Evolutionary conservation across 2,329 filamentous ascomycete genomes (phyloP), one percentile per base, ranked within the genome.

Genomic region (Podosphaera fusca): DNA sequence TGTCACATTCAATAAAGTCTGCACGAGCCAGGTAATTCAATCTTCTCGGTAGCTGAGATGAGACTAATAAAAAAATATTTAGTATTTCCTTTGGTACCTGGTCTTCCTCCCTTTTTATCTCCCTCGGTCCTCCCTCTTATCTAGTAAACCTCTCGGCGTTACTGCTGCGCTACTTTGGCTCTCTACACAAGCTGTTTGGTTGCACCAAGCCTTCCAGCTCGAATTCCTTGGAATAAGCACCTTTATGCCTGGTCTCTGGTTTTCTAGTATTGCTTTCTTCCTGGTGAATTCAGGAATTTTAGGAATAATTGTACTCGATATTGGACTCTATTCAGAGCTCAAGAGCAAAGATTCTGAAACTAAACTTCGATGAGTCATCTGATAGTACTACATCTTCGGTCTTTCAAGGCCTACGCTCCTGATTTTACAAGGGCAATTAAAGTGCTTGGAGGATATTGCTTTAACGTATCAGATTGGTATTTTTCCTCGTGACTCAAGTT

Each of bases 11-110:
- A 98, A 98, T 72, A 98, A 98, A 73, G 92, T 98, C 60, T 96
- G 90, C 75, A 98, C 92, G 2, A 95, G 88, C 66, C 90, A 96
- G 77, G 87, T 92, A 77, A 9, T 35, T 33, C 50, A n/a, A 45
- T 21, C 21, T 21, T 21, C 21, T 21, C 21, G 21, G 21, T 21
- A 21, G 21, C 21, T 21, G 21, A 21, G 21, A 21, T 21, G 21
- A 21, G 21, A 21, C 21, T 29, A 42, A 21, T 21, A 21, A 21
- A 21, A 21, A 21, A 21, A 21, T 55, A 5, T 5, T 35, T 9
- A 95, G 87, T 98, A 98, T 69, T 98, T 98, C 69, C 78, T 98
- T 55, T 98, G 92, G 92, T 96, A 98, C 70, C 82, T 95, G 70
- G 80, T 95, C 61, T 86, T 98, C 63, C 74, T 96, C 2, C 92